phyloP scores from a whole-genome alignment of 2,329 filamentous ascomycete genomes.

The Colletotrichum filicis region DNA sequence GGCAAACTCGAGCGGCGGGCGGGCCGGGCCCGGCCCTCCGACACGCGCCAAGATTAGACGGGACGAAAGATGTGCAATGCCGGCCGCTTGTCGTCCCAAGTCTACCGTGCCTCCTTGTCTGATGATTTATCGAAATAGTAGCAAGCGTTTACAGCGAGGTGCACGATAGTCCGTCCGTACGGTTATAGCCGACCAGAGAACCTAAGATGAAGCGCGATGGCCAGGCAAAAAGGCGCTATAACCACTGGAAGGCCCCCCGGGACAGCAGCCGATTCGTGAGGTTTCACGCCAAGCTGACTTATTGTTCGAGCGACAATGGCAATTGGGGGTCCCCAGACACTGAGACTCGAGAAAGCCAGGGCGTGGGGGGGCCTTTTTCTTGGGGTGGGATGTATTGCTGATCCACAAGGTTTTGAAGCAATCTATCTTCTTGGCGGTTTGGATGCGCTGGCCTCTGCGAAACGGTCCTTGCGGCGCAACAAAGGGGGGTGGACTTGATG shows the following conservation, averaged over 20 bases:
- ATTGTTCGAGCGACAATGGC: not conserved
- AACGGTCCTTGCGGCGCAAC: not conserved
- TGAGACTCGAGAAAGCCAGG: not conserved
- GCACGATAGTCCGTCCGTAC: not conserved
- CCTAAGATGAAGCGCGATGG: not conserved
- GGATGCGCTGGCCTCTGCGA: not conserved
- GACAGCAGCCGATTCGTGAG: conserved; percentile 14
- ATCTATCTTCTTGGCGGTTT: conserved; percentile 20
- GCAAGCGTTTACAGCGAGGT: not conserved
- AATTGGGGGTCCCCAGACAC: not conserved
- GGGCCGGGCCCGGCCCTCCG: conserved; percentile 26
- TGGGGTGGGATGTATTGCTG: not conserved
- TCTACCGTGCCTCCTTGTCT: not conserved
- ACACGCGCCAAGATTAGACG: conserved; percentile 32
- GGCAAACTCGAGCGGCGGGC: conserved; percentile 3
- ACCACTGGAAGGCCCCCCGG: not conserved
- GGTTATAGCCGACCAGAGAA: not conserved
- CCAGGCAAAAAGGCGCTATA: not conserved
- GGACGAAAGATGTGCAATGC: conserved; percentile 2
- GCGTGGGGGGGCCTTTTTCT: not conserved
- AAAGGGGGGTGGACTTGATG: not conserved
- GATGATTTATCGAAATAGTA: not conserved
- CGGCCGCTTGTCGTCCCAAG: conserved; percentile 25
- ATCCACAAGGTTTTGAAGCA: conserved; percentile 9
- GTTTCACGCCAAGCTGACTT: conserved; percentile 19